These are phyloP conservation scores for Macrolepiota albuminosa DNA, from an alignment of 768 basidiomycete species.

Conservation along the genomic window DNA sequence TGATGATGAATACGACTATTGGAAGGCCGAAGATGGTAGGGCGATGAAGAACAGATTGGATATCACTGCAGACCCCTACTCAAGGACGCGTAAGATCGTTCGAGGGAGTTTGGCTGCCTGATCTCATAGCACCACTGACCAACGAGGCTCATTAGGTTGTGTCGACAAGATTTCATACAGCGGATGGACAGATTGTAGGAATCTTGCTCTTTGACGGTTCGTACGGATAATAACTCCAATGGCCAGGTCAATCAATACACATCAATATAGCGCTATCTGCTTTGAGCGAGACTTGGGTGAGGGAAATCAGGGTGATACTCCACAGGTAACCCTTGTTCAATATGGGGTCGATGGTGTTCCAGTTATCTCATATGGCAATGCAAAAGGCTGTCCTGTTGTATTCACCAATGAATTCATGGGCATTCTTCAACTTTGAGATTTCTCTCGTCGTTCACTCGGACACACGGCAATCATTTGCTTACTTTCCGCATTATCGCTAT, in stretches of 20 bases:
- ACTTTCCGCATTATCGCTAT: too few species aligned
- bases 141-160: too few species aligned
- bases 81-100: conserved; percentile 45
- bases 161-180: conserved; percentile 36
- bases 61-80: conserved; percentile 63
- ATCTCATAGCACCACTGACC: too few species aligned
- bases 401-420: too few species aligned
- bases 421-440: too few species aligned
- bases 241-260: too few species aligned
- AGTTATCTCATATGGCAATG: conserved; percentile 22
- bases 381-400: not conserved
- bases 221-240: conserved; percentile 8
- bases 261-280: too few species aligned
- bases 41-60: conserved; percentile 71
- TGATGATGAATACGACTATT: conserved; percentile 76
- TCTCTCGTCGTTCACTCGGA: too few species aligned
- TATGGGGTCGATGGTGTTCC: conserved; percentile 76
- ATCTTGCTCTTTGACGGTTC: not conserved
- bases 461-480: too few species aligned
- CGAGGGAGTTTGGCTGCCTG: not conserved
- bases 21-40: conserved; percentile 55
- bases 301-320: conserved; percentile 49
- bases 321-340: conserved; percentile 63
- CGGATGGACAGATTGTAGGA: conserved; percentile 64
- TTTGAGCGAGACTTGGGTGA: too few species aligned